Percentiles rank a stretch among this genome's conserved stretches.
Evolutionary conservation across 2,329 filamentous ascomycete genomes (phyloP).

Genomic region (Rutstroemia sydowiana): DNA sequence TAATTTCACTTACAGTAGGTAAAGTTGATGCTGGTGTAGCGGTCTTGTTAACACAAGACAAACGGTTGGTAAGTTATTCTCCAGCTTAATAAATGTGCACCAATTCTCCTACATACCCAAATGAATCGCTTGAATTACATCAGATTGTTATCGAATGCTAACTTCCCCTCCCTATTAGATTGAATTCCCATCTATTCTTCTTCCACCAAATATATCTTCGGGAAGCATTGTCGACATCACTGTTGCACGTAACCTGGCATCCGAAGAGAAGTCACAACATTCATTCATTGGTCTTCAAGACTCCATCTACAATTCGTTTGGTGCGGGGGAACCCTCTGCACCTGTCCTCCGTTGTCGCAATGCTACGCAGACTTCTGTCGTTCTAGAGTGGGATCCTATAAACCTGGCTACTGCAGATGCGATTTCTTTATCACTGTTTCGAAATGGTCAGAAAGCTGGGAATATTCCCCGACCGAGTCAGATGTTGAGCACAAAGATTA

Average conservation of each 20-base stretch:
- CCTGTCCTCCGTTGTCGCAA: constrained; percentile 88
- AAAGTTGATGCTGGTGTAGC: constrained; percentile 99
- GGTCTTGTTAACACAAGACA: constrained; percentile 92
- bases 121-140: constrained; percentile 2
- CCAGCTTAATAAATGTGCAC: neutral
- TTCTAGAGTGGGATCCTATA: constrained; percentile 96
- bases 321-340: constrained; percentile 65
- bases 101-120: constrained; percentile 1
- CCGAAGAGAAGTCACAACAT: constrained; percentile 67
- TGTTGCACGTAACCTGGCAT: constrained; percentile 75
- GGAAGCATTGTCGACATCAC: constrained; percentile 98
- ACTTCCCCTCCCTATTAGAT: constrained; percentile 54
- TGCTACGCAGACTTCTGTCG: constrained; percentile 95
- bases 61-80: constrained; percentile 66
- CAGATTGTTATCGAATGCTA: too few relatives aligned
- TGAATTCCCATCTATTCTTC: constrained; percentile 95
- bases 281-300: constrained; percentile 82
- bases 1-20: constrained; percentile 95
- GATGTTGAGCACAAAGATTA: constrained; percentile 94
- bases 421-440: constrained; percentile 81
- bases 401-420: constrained; percentile 87
- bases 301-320: constrained; percentile 81
- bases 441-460: constrained; percentile 94
- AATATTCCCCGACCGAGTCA: constrained; percentile 82
- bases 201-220: constrained; percentile 89